phyloP scores from a whole-genome alignment of 2,329 filamentous ascomycete species.

The Ascochyta pisi region DNA sequence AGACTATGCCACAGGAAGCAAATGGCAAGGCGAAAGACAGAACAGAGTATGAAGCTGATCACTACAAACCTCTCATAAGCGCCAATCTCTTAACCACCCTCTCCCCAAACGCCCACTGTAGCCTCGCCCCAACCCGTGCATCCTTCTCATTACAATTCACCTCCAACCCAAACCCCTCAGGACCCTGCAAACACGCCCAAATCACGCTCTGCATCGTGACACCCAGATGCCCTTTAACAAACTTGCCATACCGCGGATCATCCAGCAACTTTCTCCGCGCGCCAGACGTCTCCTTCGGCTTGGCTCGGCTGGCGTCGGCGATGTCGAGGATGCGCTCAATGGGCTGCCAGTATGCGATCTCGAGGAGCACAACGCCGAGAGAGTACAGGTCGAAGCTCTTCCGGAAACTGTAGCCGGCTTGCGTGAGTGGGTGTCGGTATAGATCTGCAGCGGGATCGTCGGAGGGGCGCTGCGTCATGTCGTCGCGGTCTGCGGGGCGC shows the following conservation, averaged over 20 bases:
- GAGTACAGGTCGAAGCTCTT: slow-evolving; percentile 63
- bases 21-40: background rate
- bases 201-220: slow-evolving; percentile 35
- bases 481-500: slow-evolving; percentile 58
- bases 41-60: background rate
- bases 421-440: slow-evolving; percentile 58
- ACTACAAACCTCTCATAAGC: slow-evolving; percentile 2
- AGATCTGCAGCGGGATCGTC: slow-evolving; percentile 57
- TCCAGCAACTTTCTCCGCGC: slow-evolving; percentile 44
- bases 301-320: slow-evolving; percentile 37
- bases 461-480: slow-evolving; percentile 59
- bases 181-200: slow-evolving; percentile 40
- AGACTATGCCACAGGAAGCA: too few relatives aligned
- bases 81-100: background rate
- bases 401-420: slow-evolving; percentile 48
- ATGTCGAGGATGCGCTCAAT: slow-evolving; percentile 56
- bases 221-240: slow-evolving; percentile 36
- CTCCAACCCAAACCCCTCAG: slow-evolving; percentile 36
- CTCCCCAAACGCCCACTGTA: background rate
- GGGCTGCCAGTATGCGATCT: slow-evolving; percentile 61
- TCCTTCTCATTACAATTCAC: background rate
- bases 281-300: slow-evolving; percentile 49
- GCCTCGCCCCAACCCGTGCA: background rate
- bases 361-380: slow-evolving; percentile 60
- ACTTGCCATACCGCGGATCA: slow-evolving; percentile 23